Evolutionary conservation across 2,329 filamentous ascomycete genomes (phyloP), one percentile per base, ranked within the genome.

Genomic region (Lasiodiplodia sp.): DNA sequence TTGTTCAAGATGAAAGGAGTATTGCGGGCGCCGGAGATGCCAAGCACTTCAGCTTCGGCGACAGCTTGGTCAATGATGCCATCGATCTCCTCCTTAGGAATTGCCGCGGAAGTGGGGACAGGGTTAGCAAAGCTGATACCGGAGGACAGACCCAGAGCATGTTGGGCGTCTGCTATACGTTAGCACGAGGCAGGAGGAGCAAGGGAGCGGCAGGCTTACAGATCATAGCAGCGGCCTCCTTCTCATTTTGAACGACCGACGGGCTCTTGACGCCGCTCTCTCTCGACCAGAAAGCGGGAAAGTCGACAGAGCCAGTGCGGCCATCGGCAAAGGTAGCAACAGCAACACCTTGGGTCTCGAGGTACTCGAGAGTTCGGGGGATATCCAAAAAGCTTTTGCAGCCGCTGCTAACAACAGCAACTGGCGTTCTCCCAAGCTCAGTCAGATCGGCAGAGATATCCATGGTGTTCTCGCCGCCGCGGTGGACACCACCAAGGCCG

Each of bases 351-450:
- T 91, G 86, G 0, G 89, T 91, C 75, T 91, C 89, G 3, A 91
- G 83, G 73, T 89, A 90, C 82, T 99, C 96, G 5, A 99, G 85
- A 0, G 96, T 99, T 65, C 93, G 87, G 2, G 92, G 90, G 69
- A 97, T 94, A 77, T 99, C 96, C 47, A 99, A 85, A 79, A 99
- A 98, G 71, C 95, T 96, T 82, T 99, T 99, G 82, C 93, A 96
- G 16, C 96, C 96, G 72, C 92, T 93, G 79, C 91, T 92, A 65
- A 99, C 85, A 2, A 99, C 94, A 31, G 94, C 91, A 65, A 99
- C 91, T 12, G 92, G 89, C 8, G 94, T 97, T 69, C 94, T 87
- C 18, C 96, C 94, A 63, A 99, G 87, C 84, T 98, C 96, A 4
- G 93, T 97, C 70, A 99, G 85, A 80, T 99, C 96, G 51, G 96